Base-by-base conservation (phyloP, 2,329 filamentous ascomycete genomes). In the Neofusicoccum parvum region DNA sequence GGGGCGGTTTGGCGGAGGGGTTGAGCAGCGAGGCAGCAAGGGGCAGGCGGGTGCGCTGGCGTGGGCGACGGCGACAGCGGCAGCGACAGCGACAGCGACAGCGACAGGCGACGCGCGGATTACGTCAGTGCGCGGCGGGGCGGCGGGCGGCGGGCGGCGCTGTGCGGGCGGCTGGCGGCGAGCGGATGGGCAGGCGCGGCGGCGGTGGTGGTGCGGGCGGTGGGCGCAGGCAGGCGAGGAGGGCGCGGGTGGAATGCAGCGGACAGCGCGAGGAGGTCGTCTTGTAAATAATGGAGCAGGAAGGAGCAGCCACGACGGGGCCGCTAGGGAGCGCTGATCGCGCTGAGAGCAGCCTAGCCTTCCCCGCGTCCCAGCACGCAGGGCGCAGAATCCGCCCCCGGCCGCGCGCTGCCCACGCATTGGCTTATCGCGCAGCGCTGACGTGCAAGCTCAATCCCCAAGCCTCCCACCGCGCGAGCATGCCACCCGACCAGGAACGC, bases 1-100 rank as follows among this genome's bases (percentile, higher is more conserved):
- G 46, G 12, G 14, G 66, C 66, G 70, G 5, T 43, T 10, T 77
- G 14, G 74, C 75, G 54, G 62, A 65, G 67, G 70, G 67, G 45
- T 4, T 12, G 46, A 37, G 53, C 27, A 32, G 27, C 27, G 27
- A 32, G 27, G 27, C 17, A 7, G 62, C 32, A 51, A 58, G 39
- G 62, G 27, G 43, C 36, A 32, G 51, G 53, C 36, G 63, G 53
- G 20, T 32, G 46, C 43, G 51, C 34, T 60, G 32, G 41, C 56
- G 43, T 32, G 56, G 43, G 23, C 54, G 54, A 23, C 34, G 39
- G 60, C 63, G 63, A 59, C 63, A 59, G 62, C 23, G 23, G 1
- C 23, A 3, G 23, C 54, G 54, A 23, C 34, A 56, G 60, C 63
- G 63, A 59, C 63, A 59, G 43, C 54, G 39, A 23, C 34, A 56